phyloP scores from a whole-genome alignment of 2,329 filamentous ascomycete genomes.

The Didymella lethalis region DNA sequence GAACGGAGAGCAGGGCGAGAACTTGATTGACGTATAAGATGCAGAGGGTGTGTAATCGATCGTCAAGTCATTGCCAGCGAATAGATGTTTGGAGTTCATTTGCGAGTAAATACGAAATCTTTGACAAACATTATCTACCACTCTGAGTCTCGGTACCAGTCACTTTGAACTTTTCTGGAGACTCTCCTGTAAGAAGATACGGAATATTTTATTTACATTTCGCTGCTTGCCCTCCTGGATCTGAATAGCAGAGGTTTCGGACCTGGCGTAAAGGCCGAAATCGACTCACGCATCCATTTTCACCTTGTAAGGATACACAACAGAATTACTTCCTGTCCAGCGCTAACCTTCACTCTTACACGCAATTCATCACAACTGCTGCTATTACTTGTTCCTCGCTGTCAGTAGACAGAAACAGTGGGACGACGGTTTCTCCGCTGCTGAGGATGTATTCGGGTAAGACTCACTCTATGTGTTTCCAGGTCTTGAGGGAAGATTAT shows the following conservation, averaged over 20 bases:
- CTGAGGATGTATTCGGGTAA: not conserved
- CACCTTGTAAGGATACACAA: not conserved
- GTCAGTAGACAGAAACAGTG: not conserved
- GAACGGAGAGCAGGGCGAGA: conserved; percentile 44
- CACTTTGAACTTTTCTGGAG: not conserved
- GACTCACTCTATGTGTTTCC: too few species aligned
- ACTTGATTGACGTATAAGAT: conserved; percentile 50
- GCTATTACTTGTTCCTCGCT: too few species aligned
- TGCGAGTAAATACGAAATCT: conserved; percentile 34
- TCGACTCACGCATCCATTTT: not conserved
- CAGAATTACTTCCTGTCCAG: not conserved
- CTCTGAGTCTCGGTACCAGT: not conserved
- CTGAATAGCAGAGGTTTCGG: too few species aligned
- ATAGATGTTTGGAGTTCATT: conserved; percentile 27
- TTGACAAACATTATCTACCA: not conserved
- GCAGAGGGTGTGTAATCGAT: conserved; percentile 3
- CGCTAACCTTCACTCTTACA: not conserved
- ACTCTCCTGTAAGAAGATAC: too few species aligned
- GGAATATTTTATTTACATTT: too few species aligned
- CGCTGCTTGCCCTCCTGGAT: too few species aligned
- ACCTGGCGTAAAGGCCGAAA: not conserved
- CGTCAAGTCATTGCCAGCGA: conserved; percentile 23
- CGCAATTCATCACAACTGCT: not conserved
- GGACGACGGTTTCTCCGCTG: not conserved
- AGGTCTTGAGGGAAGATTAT: not conserved